phyloP scores from a whole-genome alignment of 2,329 filamentous ascomycete genomes.

The Stachybotrys chlorohalonatus region DNA sequence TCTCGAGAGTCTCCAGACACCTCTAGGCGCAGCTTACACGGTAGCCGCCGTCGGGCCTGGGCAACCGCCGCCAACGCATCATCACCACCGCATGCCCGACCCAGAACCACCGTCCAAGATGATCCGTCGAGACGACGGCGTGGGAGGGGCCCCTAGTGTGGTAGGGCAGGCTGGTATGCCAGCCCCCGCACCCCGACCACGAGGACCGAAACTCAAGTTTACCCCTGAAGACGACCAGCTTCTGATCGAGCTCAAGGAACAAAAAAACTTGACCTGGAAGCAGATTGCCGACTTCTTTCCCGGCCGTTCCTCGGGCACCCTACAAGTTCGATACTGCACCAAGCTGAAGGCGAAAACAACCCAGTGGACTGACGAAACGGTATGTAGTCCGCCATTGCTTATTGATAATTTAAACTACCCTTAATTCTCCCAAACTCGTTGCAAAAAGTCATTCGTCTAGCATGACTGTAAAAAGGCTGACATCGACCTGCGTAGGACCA shows the following conservation, averaged over 20 bases:
- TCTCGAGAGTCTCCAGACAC: slow-evolving; percentile 44
- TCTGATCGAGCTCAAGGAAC: slow-evolving; percentile 84
- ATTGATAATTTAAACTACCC: not conserved
- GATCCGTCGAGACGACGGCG: slow-evolving; percentile 48
- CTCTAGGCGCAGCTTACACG: slow-evolving; percentile 42
- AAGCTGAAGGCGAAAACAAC: slow-evolving; percentile 92
- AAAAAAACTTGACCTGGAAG: slow-evolving; percentile 92
- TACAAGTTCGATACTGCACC: slow-evolving; percentile 91
- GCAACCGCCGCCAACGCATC: slow-evolving; percentile 52
- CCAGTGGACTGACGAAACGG: slow-evolving; percentile 88
- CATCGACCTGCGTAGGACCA: slow-evolving; percentile 48
- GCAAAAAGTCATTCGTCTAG: not conserved
- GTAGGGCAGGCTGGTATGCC: slow-evolving; percentile 87
- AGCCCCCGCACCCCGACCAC: slow-evolving; percentile 66
- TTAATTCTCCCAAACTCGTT: not conserved
- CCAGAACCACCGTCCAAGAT: slow-evolving; percentile 62
- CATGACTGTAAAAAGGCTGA: slow-evolving; percentile 4
- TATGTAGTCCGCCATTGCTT: slow-evolving; percentile 34
- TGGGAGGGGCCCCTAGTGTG: slow-evolving; percentile 65
- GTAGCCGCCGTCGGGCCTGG: slow-evolving; percentile 16
- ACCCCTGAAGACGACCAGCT: slow-evolving; percentile 85
- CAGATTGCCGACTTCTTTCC: slow-evolving; percentile 97
- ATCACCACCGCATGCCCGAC: slow-evolving; percentile 73
- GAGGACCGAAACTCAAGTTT: slow-evolving; percentile 88
- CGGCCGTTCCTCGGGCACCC: slow-evolving; percentile 76